Percentiles rank a stretch among this genome's conserved stretches.
Conservation (phyloP, 2,329 filamentous ascomycete species). For the Pseudopyricularia javanii region DNA sequence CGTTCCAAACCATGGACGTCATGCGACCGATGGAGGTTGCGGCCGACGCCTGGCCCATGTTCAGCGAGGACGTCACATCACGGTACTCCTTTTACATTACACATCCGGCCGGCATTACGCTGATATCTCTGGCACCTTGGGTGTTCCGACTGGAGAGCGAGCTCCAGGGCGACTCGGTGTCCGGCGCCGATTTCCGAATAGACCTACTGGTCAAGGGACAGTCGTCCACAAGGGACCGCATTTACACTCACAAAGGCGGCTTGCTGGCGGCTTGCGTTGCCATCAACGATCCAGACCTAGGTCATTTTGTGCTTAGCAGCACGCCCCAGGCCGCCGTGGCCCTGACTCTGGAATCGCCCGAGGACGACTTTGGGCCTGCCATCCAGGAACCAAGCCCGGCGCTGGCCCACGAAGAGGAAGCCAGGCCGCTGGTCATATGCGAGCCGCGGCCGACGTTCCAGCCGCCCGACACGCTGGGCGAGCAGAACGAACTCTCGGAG, state of each 20-base stretch:
- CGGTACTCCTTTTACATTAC: constrained; percentile 53
- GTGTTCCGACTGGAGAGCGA: constrained; percentile 52
- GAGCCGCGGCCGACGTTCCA: constrained; percentile 57
- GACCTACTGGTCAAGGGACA: constrained; percentile 47
- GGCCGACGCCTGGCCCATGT: constrained; percentile 48
- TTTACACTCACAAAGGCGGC: constrained; percentile 40
- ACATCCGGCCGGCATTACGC: constrained; percentile 46
- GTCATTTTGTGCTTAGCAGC: constrained; percentile 49
- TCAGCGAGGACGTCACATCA: constrained; percentile 47
- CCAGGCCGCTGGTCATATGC: constrained; percentile 36
- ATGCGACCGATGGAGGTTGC: constrained; percentile 40
- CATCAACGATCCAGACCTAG: constrained; percentile 49
- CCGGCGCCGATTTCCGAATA: constrained; percentile 49
- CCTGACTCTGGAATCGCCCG: constrained; percentile 47
- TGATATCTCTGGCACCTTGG: constrained; percentile 48
- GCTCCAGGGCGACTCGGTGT: constrained; percentile 40
- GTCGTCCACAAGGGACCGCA: constrained; percentile 39
- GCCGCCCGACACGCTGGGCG: constrained; percentile 7
- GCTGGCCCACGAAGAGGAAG: constrained; percentile 23
- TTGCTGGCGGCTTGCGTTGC: constrained; percentile 40
- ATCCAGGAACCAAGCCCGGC: constrained; percentile 22
- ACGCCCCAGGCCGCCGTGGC: constrained; percentile 45
- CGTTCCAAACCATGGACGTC: constrained; percentile 51
- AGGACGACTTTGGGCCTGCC: constrained; percentile 31
- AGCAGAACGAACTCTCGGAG: constrained; percentile 9